Conservation (phyloP, 2,329 filamentous ascomycete species). For the Microdochium paspali region DNA sequence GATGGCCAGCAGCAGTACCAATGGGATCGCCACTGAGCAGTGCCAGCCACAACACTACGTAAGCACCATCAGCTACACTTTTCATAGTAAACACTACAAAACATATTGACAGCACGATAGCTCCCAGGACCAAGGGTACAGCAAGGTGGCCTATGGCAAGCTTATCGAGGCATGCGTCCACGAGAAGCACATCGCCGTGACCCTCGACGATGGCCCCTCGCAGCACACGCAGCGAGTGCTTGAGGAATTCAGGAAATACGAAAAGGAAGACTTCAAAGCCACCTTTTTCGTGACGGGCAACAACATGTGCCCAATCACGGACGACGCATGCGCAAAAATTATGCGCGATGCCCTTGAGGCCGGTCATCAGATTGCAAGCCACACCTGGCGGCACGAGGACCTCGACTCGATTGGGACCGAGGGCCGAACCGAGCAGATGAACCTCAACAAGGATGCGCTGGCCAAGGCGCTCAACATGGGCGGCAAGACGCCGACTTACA, state of each 20-base stretch:
- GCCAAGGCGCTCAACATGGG: not conserved
- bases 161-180: constrained; percentile 18
- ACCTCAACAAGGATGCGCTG: not conserved
- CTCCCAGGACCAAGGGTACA: not conserved
- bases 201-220: not conserved
- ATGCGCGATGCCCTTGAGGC: constrained; percentile 20
- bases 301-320: constrained; percentile 9
- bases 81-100: no score
- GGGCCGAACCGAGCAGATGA: constrained; percentile 2
- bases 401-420: constrained; percentile 6
- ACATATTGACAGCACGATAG: not conserved
- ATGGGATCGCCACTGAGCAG: no score
- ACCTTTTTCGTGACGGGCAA: constrained; percentile 21
- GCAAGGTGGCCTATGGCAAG: constrained; percentile 9
- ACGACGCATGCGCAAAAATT: not conserved
- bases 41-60: no score
- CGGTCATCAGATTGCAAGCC: constrained; percentile 22
- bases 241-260: not conserved
- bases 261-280: constrained; percentile 9
- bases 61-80: no score
- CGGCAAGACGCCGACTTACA: constrained; percentile 16
- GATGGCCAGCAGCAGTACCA: no score
- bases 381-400: constrained; percentile 18
- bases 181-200: constrained; percentile 1
- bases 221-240: not conserved